A percentile compares a stretch with the other conserved stretches of the same genome.
phyloP scores from a whole-genome alignment of 805 yeast species.

The Hanseniaspora meyeri region DNA sequence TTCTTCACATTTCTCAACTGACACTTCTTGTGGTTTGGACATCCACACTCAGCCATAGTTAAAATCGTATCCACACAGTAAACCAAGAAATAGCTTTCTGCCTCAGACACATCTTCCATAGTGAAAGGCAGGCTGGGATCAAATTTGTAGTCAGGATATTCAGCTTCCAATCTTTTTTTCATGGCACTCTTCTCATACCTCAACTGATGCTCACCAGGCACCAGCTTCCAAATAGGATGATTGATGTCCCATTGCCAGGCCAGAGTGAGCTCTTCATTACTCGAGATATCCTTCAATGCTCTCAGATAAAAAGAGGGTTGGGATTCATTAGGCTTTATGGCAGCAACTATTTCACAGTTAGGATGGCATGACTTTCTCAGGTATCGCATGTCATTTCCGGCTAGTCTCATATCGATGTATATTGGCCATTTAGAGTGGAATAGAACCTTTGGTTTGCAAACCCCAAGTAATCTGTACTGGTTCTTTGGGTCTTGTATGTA shows the following conservation, averaged over 20 bases:
- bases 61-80: slow-evolving; percentile 51
- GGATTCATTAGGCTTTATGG: slow-evolving; percentile 26
- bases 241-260: slow-evolving; percentile 81
- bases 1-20: slow-evolving; percentile 48
- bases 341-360: slow-evolving; percentile 51
- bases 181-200: slow-evolving; percentile 15
- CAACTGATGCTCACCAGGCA: slow-evolving; percentile 29
- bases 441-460: slow-evolving; percentile 46
- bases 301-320: slow-evolving; percentile 43
- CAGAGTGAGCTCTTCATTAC: slow-evolving; percentile 61
- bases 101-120: slow-evolving; percentile 30
- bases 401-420: slow-evolving; percentile 66
- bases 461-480: slow-evolving; percentile 67
- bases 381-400: slow-evolving; percentile 67
- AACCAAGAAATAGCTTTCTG: slow-evolving; percentile 43
- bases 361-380: slow-evolving; percentile 66
- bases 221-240: slow-evolving; percentile 59
- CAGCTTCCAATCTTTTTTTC: slow-evolving; percentile 11
- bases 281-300: slow-evolving; percentile 43
- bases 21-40: slow-evolving; percentile 41
- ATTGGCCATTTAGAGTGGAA: slow-evolving; percentile 49
- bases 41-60: slow-evolving; percentile 53
- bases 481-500: slow-evolving; percentile 57
- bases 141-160: slow-evolving; percentile 5
- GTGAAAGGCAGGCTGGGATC: slow-evolving; percentile 29